Percentiles rank a stretch among this genome's conserved stretches.
phyloP scores from a whole-genome alignment of 352 stramenopile species.

The Phytophthora macrochlamydospora region DNA sequence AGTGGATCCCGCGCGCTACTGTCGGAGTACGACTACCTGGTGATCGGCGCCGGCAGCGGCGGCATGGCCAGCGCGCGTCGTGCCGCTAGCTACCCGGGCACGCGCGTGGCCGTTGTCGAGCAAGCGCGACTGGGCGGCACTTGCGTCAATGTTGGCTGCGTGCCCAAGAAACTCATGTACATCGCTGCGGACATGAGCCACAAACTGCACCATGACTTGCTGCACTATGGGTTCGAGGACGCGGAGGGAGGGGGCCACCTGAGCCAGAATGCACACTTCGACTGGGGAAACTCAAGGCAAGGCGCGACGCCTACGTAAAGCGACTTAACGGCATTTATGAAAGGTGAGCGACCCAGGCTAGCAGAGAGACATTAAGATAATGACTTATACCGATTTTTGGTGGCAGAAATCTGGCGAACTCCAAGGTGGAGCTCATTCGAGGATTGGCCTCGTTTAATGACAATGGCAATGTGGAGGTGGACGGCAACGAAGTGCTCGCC shows the following conservation, averaged over 20 bases:
- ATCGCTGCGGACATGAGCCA: slow-evolving; percentile 72
- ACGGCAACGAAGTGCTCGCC: slow-evolving; percentile 55
- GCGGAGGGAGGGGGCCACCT: slow-evolving; percentile 36
- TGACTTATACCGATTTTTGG: not conserved
- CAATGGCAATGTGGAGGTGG: slow-evolving; percentile 81
- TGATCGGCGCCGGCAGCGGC: slow-evolving; percentile 92
- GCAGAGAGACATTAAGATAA: not conserved
- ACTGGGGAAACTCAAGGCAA: slow-evolving; percentile 94
- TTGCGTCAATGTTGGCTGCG: slow-evolving; percentile 99
- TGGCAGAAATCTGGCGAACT: slow-evolving; percentile 87
- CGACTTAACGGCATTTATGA: slow-evolving; percentile 98
- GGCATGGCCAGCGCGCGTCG: slow-evolving; percentile 93
- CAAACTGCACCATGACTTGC: slow-evolving; percentile 52
- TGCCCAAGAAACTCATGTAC: slow-evolving; percentile 99
- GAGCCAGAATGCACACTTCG: slow-evolving; percentile 61
- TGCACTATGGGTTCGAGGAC: slow-evolving; percentile 68
- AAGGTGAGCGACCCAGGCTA: slow-evolving; percentile 33
- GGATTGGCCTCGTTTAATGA: slow-evolving; percentile 89
- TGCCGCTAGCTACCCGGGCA: slow-evolving; percentile 82
- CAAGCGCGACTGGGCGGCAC: slow-evolving; percentile 92
- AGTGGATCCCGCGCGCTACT: slow-evolving; percentile 14
- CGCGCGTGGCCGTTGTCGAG: slow-evolving; percentile 96
- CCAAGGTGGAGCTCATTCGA: slow-evolving; percentile 89
- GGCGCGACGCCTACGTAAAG: slow-evolving; percentile 94
- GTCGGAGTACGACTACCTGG: slow-evolving; percentile 84